Base-by-base conservation (phyloP, 2,329 filamentous ascomycete genomes). In the Botrytis deweyae region DNA sequence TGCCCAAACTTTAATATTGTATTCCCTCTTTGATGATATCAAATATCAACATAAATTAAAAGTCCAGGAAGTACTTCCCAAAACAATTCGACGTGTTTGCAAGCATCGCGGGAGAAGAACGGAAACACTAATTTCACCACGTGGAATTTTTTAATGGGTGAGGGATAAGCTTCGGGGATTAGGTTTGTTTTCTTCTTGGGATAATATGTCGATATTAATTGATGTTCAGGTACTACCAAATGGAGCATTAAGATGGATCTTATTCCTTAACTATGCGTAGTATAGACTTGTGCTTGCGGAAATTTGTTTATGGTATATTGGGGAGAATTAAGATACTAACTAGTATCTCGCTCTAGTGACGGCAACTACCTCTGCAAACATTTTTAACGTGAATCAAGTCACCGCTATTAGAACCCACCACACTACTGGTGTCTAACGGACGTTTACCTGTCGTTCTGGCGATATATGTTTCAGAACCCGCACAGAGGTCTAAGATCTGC, bases 91-190 rank as follows among this genome's bases (percentile, higher is more conserved):
- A 66, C 69, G 38, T 40, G 44, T 49, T 58, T 12, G 38, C 29
- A 33, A 33, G 69, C 55, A 46, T 64, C 12, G 29, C 25, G 59
- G 38, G 40, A 63, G 44, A 52, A 46, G 55, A 64, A 33, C 25
- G 58, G 36, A 70, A 70, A 44, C n/a, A 40, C 25, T 72, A 72
- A 72, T 55, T 55, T 66, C 22, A 66, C 69, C 69, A 72, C 69
- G 69, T 72, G 69, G 69, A 33, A 52, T 33, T 42, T 44, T 58
- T 58, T 25, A 66, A 69, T 58, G 69, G n/a, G 69, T 16, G 49
- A 29, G 29, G 29, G 69, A 71, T 71, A 55, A 38, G 68, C 68
- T 49, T 71, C 42, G 42, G 40, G 29, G 52, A 55, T 29, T 70
- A 25, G 16, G 40, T 46, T 46, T 63, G 3, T 33, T 49, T 67